Percentiles rank a stretch among this genome's conserved stretches.
Evolutionary conservation across 2,329 filamentous ascomycete species (phyloP).

Genomic region (Ploettnerulaceae sp.): DNA sequence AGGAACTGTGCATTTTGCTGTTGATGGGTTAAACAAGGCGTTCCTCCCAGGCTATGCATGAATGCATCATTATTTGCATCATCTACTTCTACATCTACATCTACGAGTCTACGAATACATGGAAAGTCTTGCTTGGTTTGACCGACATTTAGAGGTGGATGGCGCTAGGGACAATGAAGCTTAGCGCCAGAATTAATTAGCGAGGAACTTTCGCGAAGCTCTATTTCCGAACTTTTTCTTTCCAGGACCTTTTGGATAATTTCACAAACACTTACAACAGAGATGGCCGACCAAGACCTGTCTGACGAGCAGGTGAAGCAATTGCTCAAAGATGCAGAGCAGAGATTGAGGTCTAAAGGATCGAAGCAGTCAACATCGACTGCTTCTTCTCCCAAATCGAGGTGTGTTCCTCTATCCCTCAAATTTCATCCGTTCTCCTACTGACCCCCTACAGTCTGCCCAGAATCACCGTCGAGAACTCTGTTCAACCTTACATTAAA

Average conservation of each 20-base stretch:
- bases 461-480: constrained; percentile 16
- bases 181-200: neutral
- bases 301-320: constrained; percentile 60
- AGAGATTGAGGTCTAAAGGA: constrained; percentile 44
- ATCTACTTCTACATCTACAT: no score
- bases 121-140: neutral
- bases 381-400: constrained; percentile 17
- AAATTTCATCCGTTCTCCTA: neutral
- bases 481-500: constrained; percentile 49
- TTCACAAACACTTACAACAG: neutral
- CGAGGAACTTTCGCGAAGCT: constrained; percentile 6
- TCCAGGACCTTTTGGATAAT: neutral
- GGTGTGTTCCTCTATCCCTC: constrained; percentile 12
- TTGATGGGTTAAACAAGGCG: no score
- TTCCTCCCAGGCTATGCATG: no score
- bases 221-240: constrained; percentile 5
- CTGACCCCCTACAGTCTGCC: constrained; percentile 23
- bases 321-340: constrained; percentile 59
- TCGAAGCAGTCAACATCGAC: constrained; percentile 12
- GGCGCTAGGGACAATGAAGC: neutral
- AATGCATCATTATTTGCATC: no score
- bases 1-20: no score
- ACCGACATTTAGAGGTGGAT: constrained; percentile 13
- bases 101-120: neutral
- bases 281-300: constrained; percentile 42